Evolutionary conservation across 1,139 yeast species (phyloP), one percentile per base, ranked within the genome.

Genomic region (Saccharomyces hybrid): DNA sequence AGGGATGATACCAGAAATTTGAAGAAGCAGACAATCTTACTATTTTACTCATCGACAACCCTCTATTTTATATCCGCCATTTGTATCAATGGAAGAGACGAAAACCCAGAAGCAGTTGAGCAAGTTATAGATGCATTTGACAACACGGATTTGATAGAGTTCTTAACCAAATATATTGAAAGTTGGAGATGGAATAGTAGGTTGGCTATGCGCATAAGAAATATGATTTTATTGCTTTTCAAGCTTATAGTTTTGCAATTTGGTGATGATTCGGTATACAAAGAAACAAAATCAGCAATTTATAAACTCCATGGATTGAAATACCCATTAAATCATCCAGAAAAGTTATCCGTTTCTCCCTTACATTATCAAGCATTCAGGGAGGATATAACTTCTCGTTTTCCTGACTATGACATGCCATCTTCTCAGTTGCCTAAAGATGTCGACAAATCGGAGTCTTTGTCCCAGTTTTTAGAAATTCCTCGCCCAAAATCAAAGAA

Each of bases 301-400:
- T 70, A 76, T 19, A 58, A 70, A n/a, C 69, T 73, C 47, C 79
- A 78, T 59, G 71, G 74, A 0, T 70, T 84, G 26, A 71, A 73
- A 28, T 70, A 71, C 49, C 72, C 73, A 38, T 62, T 64, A 3
- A 65, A 57, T 7, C 53, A 58, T 4, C 57, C 64, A 52, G 65
- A 58, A 56, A 69, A 68, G 53, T 69, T 82, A 49, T 74, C 77
- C 0, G 82, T 89, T 38, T 83, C 96, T 1, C 93, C 96, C 0
- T 71, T 89, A 34, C 96, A 89, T 62, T 90, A 88, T 67, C 83
- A 82, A 66, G 83, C 88, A 3, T 88, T 87, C 64, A 77, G 89
- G 57, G 87, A 86, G 58, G 96, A 89, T 60, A 70, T 90, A 5
- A 71, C 78, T 3, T 81, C 90, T 26, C 79, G 95, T 59, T 90